Evolutionary conservation across 495 filamentous ascomycete genomes (phyloP).

Genomic region (Aspergillus hancockii): DNA sequence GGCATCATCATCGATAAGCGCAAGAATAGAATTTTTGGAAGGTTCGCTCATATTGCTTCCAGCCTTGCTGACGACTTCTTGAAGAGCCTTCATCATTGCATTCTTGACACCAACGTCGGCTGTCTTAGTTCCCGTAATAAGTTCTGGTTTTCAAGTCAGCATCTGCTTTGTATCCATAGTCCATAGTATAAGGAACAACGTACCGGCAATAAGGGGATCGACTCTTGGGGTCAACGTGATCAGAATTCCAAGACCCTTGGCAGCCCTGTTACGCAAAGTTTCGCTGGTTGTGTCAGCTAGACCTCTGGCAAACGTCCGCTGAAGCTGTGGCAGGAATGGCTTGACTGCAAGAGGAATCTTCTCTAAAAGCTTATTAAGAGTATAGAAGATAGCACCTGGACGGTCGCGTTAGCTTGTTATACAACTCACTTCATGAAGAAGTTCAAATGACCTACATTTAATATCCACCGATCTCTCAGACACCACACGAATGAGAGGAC

Average conservation of each 20-base stretch:
- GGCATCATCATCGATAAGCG: conserved; percentile 80
- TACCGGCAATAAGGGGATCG: conserved; percentile 77
- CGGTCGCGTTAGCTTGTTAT: conserved; percentile 11
- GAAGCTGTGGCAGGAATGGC: conserved; percentile 94
- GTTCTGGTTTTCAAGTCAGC: conserved; percentile 53
- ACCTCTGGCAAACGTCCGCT: conserved; percentile 94
- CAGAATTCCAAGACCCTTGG: conserved; percentile 92
- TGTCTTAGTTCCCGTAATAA: conserved; percentile 92
- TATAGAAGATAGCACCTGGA: conserved; percentile 82
- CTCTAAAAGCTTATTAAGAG: conserved; percentile 90
- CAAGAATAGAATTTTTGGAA: conserved; percentile 77
- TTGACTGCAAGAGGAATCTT: conserved; percentile 96
- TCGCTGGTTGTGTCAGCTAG: conserved; percentile 93
- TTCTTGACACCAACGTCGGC: conserved; percentile 84
- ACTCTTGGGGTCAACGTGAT: conserved; percentile 96
- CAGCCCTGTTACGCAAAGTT: conserved; percentile 79
- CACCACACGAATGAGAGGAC: conserved; percentile 94
- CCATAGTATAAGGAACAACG: neutral
- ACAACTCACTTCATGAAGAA: neutral
- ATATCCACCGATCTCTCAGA: conserved; percentile 94
- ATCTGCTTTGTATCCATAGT: neutral
- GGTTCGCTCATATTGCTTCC: conserved; percentile 91
- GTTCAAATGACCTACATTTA: conserved; percentile 54
- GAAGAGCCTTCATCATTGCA: conserved; percentile 96
- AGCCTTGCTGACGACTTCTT: conserved; percentile 93